Evolutionary conservation across 2,329 filamentous ascomycete species (phyloP), one percentile per base, ranked within the genome.

Genomic region (Ophiocordyceps camponoti-rufipedis): DNA sequence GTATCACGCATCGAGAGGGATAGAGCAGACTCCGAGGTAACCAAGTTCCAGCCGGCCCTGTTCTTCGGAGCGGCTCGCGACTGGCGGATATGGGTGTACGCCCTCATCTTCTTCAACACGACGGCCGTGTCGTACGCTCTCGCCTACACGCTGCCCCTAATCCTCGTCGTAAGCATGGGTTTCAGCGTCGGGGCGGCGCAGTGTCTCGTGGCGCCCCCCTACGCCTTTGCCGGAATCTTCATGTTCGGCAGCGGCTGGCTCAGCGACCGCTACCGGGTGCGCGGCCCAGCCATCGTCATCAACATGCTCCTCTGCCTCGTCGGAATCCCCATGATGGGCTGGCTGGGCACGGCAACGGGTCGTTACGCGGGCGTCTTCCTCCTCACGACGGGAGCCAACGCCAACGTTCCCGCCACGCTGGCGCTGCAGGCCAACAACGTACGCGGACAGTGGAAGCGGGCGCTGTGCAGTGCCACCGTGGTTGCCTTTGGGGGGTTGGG

Each of bases 391-490:
- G 85, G 82, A 8, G 78, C 80, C 50, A 87, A 87, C 60, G 74
- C 79, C 51, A 91, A 91, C 57, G 69, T 89, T 5, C 85, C 86
- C 0, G 70, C 77, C 2, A 69, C 76, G 42, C 76, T 93, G 66
- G 74, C 83, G 0, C 91, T 85, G 64, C 85, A 89, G 64, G 83
- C 84, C 40, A 91, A 89, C 64, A 93, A 93, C 62, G 81, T 93
- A 55, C 78, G 83, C 45, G 85, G 85, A 0, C 85, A 91, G 63
- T 93, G 85, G 84, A 93, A 89, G 66, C 76, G 86, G 43, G 85
- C 85, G 1, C 80, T 91, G 52, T 80, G 77, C 58, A 83, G 77
- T 48, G 82, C 85, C 2, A 81, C 79, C 0, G 71, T 89, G 2
- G 81, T 91, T 4, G 82, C 80, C 1, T 76, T 83, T 44, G 84